Conservation (phyloP, 768 basidiomycete genomes). For the Tricholoma bakamatsutake region DNA sequence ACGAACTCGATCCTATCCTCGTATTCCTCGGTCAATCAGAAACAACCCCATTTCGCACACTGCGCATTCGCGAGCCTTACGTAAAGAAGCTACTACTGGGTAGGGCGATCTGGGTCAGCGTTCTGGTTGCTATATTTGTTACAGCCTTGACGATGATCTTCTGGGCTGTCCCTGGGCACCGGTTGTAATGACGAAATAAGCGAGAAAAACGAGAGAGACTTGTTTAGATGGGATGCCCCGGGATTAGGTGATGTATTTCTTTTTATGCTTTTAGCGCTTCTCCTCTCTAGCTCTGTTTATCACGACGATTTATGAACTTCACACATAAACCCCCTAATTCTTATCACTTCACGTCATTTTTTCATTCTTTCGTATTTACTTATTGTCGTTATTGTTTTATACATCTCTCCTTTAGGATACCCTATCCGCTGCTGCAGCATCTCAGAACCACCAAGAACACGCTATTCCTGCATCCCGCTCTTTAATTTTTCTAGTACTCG, state of each 20-base stretch:
- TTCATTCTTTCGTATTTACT: constrained; percentile 15
- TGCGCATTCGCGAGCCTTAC: constrained; percentile 89
- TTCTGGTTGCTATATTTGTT: constrained; percentile 72
- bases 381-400: constrained; percentile 26
- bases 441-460: constrained; percentile 6
- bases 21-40: constrained; percentile 93
- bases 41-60: constrained; percentile 93
- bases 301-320: constrained; percentile 13
- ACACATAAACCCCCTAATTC: constrained; percentile 14
- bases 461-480: constrained; percentile 4
- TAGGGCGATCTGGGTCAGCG: constrained; percentile 86
- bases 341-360: constrained; percentile 10
- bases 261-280: constrained; percentile 8
- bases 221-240: not conserved
- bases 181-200: constrained; percentile 45
- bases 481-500: not conserved
- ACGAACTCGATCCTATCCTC: constrained; percentile 94
- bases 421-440: constrained; percentile 13
- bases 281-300: constrained; percentile 3
- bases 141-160: constrained; percentile 86
- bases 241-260: constrained; percentile 8
- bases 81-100: constrained; percentile 87
- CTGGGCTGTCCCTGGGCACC: constrained; percentile 93
- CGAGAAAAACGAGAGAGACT: not conserved
- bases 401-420: constrained; percentile 17